These are phyloP conservation scores for Fraxinus ornus DNA, from an alignment of 305 asterid species.

Conservation along the genomic window DNA sequence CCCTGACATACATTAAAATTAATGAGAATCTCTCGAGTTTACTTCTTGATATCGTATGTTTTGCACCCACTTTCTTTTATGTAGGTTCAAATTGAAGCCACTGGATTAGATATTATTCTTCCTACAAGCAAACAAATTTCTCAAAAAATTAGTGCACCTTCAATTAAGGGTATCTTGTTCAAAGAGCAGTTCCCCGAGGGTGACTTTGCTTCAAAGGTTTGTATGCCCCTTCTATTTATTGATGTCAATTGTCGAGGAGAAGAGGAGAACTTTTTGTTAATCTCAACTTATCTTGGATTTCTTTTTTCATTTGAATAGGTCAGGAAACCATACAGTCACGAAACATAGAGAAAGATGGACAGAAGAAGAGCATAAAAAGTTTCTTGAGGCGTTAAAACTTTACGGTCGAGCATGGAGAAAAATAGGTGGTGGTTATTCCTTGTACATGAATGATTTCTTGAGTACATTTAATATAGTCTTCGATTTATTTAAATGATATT, in stretches of 20 bases:
- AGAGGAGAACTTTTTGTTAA: background rate
- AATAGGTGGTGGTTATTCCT: constrained; percentile 44
- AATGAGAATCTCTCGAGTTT: background rate
- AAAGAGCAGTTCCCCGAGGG: constrained; percentile 37
- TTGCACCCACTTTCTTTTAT: background rate
- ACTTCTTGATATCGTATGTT: background rate
- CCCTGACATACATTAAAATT: background rate
- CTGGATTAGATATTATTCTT: constrained; percentile 16
- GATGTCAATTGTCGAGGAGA: constrained; percentile 3
- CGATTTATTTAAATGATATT: background rate
- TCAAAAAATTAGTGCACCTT: constrained; percentile 16
- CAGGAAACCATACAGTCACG: constrained; percentile 59
- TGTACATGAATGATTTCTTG: background rate
- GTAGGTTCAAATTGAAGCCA: constrained; percentile 30
- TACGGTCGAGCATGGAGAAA: constrained; percentile 62
- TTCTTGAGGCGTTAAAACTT: constrained; percentile 59
- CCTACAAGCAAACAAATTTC: constrained; percentile 13
- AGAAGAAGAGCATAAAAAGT: constrained; percentile 57
- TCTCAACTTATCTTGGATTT: constrained; percentile 16
- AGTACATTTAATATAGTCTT: background rate
- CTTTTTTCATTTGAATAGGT: constrained; percentile 30
- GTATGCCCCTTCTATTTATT: background rate
- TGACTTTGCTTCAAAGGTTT: constrained; percentile 50
- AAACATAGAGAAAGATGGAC: constrained; percentile 72
- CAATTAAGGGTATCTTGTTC: constrained; percentile 20